Percentiles rank a stretch among this genome's conserved stretches.
phyloP scores from a whole-genome alignment of 305 asterid species.

The Fraxinus albicans region DNA sequence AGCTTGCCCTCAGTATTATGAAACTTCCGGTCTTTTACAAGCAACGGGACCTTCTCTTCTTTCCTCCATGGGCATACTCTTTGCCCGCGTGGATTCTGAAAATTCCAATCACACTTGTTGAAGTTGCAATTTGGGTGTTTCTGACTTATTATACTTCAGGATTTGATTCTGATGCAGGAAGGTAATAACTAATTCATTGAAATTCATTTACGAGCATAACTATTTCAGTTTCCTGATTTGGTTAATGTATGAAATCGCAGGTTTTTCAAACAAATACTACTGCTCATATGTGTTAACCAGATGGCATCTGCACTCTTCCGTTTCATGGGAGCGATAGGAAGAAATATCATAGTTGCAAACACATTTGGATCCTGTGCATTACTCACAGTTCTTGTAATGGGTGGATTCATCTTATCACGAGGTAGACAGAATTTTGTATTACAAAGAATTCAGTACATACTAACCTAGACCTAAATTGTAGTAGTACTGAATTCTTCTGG shows the following conservation, averaged over 20 bases:
- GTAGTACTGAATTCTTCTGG: not conserved
- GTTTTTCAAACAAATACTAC: conserved; percentile 65
- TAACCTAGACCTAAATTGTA: conserved; percentile 4
- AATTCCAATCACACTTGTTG: conserved; percentile 62
- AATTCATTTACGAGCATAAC: not conserved
- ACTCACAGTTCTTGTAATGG: conserved; percentile 66
- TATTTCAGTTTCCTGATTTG: conserved; percentile 7
- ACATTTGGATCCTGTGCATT: conserved; percentile 85
- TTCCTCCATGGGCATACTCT: conserved; percentile 86
- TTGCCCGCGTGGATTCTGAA: conserved; percentile 81
- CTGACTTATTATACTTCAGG: conserved; percentile 70
- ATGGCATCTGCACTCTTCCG: conserved; percentile 85
- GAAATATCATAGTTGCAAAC: conserved; percentile 81
- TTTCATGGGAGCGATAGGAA: conserved; percentile 72
- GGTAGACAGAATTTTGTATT: conserved; percentile 40
- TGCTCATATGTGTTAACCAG: conserved; percentile 65
- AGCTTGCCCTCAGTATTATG: conserved; percentile 66
- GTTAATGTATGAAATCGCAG: conserved; percentile 36
- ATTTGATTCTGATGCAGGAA: conserved; percentile 57
- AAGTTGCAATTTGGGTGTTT: conserved; percentile 55
- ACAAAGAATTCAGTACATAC: not conserved
- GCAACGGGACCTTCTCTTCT: conserved; percentile 82
- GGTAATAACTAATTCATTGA: conserved; percentile 36
- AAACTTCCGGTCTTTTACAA: conserved; percentile 81
- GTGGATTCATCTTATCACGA: conserved; percentile 87